Evolutionary conservation across 108 stramenopile species (phyloP), one percentile per base, ranked within the genome.

Genomic region (Nitzschia sp.): DNA sequence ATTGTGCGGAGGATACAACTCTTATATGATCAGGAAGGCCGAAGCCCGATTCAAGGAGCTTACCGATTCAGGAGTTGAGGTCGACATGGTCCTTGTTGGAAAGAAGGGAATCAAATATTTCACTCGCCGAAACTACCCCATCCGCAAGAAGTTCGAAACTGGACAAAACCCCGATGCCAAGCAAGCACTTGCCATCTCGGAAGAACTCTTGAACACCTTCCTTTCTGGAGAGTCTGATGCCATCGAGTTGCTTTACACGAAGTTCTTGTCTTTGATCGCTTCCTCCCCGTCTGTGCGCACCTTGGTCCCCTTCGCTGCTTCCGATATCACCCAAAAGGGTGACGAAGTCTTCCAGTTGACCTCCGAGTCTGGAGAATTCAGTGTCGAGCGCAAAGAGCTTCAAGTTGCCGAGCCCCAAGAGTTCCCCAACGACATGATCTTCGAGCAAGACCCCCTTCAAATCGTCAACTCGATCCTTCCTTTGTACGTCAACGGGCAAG

Each of bases 291-390:
- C 78, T 32, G 88, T 96, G 48, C 91, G 95, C 55, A 98, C 97
- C 35, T 82, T 98, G 66, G 92, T 98, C 38, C 97, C 97, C n/a
- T 92, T 98, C 81, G 91, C 94, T 21, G 91, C 93, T 34, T 88
- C 87, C 31, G 95, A 96, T 45, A 92, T 98, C 72, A 92, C 92
- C 68, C 70, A 78, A 65, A 85, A 93, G 74, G 91, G 81, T 53
- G 97, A 98, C 73, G 97, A 98, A 69, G 92, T 96, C 59, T 98
- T 98, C 91, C 87, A 93, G 76, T 88, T 96, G 58, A 97, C 96
- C 44, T 92, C 90, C 28, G 63, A 76, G 3, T 72, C 73, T 17
- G 96, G 96, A 13, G 87, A 95, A 71, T 90, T 96, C 77, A 72
- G 72, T 60, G 94, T 96, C 28, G 84, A 89, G 63, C 91, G 90